Evolutionary conservation across 1,284 basidiomycete genomes (phyloP), one percentile per base, ranked within the genome.

Genomic region (Ustilago esculenta): DNA sequence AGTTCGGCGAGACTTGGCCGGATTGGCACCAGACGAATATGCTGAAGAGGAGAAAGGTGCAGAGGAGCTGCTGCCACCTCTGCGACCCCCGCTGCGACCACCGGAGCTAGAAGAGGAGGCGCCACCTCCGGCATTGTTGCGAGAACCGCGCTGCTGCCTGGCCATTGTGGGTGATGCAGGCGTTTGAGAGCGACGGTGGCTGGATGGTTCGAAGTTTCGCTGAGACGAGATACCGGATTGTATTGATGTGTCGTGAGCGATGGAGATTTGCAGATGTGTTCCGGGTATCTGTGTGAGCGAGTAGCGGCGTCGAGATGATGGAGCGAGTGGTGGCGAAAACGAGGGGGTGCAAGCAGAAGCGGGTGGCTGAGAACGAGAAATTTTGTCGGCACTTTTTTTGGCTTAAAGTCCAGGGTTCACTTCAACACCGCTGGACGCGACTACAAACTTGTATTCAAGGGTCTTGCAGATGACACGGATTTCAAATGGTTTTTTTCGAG

Each of bases 1-100:
- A 11, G 54, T 39, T 32, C 49, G 45, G 8, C 61, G 49, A 9
- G 54, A 37, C 24, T 53, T 57, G 42, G 33, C 12, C n/a, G 27
- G 10, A 11, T 52, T 63, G 21, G 14, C 49, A 9, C 46, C 46
- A 2, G 50, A 36, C 20, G 44, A 57, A 23, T 53, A 64, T 1
- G 61, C 27, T 27, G 61, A 51, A 5, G 61, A 64, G 1, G 61
- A 64, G 33, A 64, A 64, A 9, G 61, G 61, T 8, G 45, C 32
- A 0, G 54, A 47, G 8, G 45, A 30, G 34, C 36, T 32, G 24
- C 36, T 48, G 45, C 6, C 27, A 17, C 41, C 41, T 3, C 41
- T 42, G 9, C 51, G 41, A 50, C 57, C n/a, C n/a, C n/a, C n/a
- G n/a, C n/a, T n/a, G n/a, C n/a, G 57, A 33, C 50, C 40, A 11